Evolutionary conservation across 768 basidiomycete genomes (phyloP), one percentile per base, ranked within the genome.

Genomic region (Suillus sp.): DNA sequence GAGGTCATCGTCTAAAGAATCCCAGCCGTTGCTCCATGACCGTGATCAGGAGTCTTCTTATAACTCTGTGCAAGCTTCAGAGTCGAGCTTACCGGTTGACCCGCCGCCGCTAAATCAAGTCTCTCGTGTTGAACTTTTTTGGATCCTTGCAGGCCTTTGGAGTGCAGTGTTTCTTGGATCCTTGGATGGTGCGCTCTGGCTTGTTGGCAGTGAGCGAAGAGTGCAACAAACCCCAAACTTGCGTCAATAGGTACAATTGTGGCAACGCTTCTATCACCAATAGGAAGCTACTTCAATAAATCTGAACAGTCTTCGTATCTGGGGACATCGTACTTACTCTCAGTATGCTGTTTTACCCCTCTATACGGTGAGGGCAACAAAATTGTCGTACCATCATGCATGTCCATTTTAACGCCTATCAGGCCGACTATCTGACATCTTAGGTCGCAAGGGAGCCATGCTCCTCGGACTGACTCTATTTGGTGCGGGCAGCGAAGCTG

Each of bases 281-380:
- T 95, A 67, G 93, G 93, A 60, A 93, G 90, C 71, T 84, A 91
- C 71, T 95, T 93, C 77, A 81, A 87, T 70, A 89, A 89, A 73
- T 89, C 88, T 40, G 86, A 89, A 70, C 86, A 91, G 66, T 84
- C 92, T 16, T 91, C 91, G 1, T 95, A 96, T 75, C 88, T 97
- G 63, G 95, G 92, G 37, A 94, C 93, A 14, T 84, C 92, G 14
- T 95, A 95, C 78, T 79, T 96, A 66, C 80, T 95, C 51, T 93
- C 91, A 60, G 86, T 95, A 45, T 95, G 93, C 71, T 95, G 92
- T 77, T 95, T 95, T 75, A 94, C 94, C 25, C 95, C 93, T 63
- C 77, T 94, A 66, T 93, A 93, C 80, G 92, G 92, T 88, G 65
- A 68, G 83, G 16, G 56, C 53, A 55, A 32, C 57, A 4, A 27